phyloP scores from a whole-genome alignment of 345 rosid species.

The Noccaea caerulescens region DNA sequence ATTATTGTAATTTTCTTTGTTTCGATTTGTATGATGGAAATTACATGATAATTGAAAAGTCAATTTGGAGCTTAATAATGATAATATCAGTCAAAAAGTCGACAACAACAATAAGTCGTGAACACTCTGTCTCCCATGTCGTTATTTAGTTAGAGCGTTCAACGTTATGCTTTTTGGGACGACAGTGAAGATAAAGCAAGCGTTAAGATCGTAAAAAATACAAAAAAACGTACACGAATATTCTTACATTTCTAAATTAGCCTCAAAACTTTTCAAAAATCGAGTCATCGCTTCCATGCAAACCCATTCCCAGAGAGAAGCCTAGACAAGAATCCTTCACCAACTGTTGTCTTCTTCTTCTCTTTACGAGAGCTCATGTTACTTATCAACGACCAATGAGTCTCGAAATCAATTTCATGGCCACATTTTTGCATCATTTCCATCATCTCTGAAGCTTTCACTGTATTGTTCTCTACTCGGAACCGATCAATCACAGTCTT shows the following conservation, averaged over 20 bases:
- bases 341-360: slow-evolving; percentile 35
- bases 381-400: slow-evolving; percentile 84
- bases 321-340: slow-evolving; percentile 68
- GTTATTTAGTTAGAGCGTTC: neutral
- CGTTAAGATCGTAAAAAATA: neutral
- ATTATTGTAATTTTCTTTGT: neutral
- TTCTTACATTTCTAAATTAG: slow-evolving; percentile 1
- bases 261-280: neutral
- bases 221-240: neutral
- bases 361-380: slow-evolving; percentile 53
- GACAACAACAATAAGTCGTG: neutral
- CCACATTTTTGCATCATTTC: slow-evolving; percentile 67
- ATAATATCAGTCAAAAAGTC: neutral
- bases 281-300: slow-evolving; percentile 37
- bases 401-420: slow-evolving; percentile 66
- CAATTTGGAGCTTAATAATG: neutral
- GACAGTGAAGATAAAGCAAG: neutral
- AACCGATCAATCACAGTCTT: slow-evolving; percentile 54
- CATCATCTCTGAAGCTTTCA: slow-evolving; percentile 65
- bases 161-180: neutral
- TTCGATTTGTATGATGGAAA: neutral
- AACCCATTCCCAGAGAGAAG: slow-evolving; percentile 76
- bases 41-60: neutral
- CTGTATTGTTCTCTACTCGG: slow-evolving; percentile 54
- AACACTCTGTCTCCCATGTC: neutral